Base-by-base conservation (phyloP, 108 stramenopile genomes). In the Parietichytrium sp. region DNA sequence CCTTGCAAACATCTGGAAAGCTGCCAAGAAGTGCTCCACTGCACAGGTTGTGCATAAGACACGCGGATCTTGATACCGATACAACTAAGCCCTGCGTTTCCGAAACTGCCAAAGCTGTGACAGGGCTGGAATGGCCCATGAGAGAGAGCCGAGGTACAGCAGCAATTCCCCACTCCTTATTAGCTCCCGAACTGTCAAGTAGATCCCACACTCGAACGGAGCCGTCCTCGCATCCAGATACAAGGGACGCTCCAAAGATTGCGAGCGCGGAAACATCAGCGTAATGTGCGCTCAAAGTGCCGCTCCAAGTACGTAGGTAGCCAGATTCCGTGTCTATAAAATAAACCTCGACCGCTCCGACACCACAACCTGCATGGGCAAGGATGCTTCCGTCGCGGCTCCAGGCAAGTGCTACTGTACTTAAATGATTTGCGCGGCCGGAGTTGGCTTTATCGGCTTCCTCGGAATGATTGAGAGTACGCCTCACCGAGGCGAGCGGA, bases 221-320 rank as follows among this genome's bases (percentile, higher is more conserved):
- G 10, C 61, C 61, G 42, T 72, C 61, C 42, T 33, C 61, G 6
- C 16, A 33, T 8, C 16, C 61, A 27, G 20, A 45, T n/a, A 20
- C 61, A 1, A 72, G 33, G 38, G 61, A 36, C 10, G 38, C 0
- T 23, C 23, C 10, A 42, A 33, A 10, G 7, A 72, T 13, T 38
- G 33, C 61, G 15, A 72, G 38, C 10, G 61, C 61, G 16, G 61
- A 45, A n/a, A 72, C 61, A 72, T 72, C 61, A 25, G 36, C 61
- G 38, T 16, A 45, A 25, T 72, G 61, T 10, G 61, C 61, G 45
- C 36, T 45, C 0, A 72, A 25, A 7, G 61, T 72, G 23, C 38
- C 61, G 61, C 61, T 72, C 61, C 61, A 72, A 6, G 61, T 42
- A 13, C 61, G 61, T 45, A 72, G 45, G 61, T 72, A 27, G n/a